Percentiles rank a stretch among this genome's conserved stretches.
phyloP scores from a whole-genome alignment of 257 asterid species.

The Nicotiana sylvestris region DNA sequence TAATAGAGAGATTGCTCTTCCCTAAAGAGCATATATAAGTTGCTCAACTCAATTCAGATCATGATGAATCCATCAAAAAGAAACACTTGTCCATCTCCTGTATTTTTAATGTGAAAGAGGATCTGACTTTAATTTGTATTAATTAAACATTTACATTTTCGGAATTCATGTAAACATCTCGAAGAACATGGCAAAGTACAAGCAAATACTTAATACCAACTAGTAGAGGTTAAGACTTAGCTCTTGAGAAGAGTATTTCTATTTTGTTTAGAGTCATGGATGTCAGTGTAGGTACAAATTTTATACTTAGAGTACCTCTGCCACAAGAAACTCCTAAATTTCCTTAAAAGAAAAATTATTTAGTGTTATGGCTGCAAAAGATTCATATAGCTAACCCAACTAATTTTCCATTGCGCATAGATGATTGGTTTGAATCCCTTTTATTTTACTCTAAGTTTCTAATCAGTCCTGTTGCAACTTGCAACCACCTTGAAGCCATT shows the following conservation, averaged over 20 bases:
- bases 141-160: not conserved
- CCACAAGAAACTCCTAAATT: not conserved
- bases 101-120: not conserved
- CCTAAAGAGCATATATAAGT: not conserved
- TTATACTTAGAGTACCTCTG: not conserved
- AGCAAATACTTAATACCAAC: not conserved
- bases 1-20: not conserved
- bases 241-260: not conserved
- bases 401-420: not conserved
- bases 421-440: not conserved
- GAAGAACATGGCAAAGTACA: not conserved
- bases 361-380: not conserved
- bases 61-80: not conserved
- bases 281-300: not conserved
- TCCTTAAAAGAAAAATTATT: not conserved
- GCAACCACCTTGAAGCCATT: not conserved
- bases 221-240: not conserved
- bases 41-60: not conserved
- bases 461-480: not conserved
- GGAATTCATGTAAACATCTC: not conserved
- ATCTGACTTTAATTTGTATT: not conserved
- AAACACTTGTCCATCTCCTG: not conserved
- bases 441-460: not conserved
- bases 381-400: not conserved
- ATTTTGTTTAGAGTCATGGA: not conserved